Conservation (phyloP, 495 filamentous ascomycete species). For the Penicillium goetzii region DNA sequence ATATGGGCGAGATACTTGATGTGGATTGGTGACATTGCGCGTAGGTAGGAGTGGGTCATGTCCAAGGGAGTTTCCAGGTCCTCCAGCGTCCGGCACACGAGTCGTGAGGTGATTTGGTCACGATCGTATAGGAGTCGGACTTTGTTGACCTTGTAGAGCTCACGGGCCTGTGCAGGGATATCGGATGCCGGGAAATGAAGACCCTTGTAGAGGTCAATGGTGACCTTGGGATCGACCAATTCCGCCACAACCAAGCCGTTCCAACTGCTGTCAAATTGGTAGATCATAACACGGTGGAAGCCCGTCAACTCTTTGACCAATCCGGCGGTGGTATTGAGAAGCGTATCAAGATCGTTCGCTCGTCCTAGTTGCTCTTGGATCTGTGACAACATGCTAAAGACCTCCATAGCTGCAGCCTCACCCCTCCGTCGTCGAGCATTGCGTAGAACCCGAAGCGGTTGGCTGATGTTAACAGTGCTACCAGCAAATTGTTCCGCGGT, state of each 20-base stretch:
- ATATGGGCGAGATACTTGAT: conserved; percentile 91
- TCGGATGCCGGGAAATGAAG: conserved; percentile 91
- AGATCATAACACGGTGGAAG: conserved; percentile 92
- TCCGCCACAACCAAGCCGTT: conserved; percentile 90
- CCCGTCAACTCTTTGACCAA: conserved; percentile 77
- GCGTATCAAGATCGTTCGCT: conserved; percentile 58
- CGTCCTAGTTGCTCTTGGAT: conserved; percentile 63
- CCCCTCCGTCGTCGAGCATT: conserved; percentile 76
- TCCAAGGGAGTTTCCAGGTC: conserved; percentile 82
- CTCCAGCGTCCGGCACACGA: conserved; percentile 77
- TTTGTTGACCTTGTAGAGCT: conserved; percentile 68
- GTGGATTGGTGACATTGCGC: conserved; percentile 86
- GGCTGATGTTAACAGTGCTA: conserved; percentile 68
- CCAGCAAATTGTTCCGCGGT: conserved; percentile 73
- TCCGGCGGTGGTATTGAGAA: conserved; percentile 43
- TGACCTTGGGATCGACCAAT: conserved; percentile 76
- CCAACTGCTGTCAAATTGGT: conserved; percentile 83
- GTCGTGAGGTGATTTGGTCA: conserved; percentile 58
- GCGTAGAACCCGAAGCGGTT: conserved; percentile 78
- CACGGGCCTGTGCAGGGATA: conserved; percentile 83
- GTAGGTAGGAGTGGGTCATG: conserved; percentile 81
- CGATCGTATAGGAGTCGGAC: conserved; percentile 47
- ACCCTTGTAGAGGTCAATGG: conserved; percentile 86
- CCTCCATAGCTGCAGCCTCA: conserved; percentile 89
- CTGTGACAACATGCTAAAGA: conserved; percentile 78